phyloP scores from a whole-genome alignment of 1,284 basidiomycete species.

The Ustilago trichophora region DNA sequence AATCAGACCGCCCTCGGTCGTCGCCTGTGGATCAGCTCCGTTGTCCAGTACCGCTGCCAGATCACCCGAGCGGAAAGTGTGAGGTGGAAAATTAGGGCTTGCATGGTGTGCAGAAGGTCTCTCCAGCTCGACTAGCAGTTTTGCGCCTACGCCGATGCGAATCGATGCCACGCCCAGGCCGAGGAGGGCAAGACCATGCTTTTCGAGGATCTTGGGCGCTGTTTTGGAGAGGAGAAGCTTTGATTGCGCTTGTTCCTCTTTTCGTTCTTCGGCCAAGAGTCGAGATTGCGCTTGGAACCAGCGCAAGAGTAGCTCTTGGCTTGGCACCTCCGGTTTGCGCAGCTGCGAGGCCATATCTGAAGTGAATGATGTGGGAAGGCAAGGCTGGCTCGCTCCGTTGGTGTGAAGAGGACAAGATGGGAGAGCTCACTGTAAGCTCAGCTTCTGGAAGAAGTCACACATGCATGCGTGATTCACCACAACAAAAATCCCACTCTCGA shows the following conservation, averaged over 20 bases:
- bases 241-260: constrained; percentile 83
- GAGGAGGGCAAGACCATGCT: constrained; percentile 82
- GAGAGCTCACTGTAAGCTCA: too few species aligned
- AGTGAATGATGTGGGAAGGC: background rate
- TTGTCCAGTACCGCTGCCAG: constrained; percentile 83
- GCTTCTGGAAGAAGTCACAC: too few species aligned
- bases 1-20: constrained; percentile 13
- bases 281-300: constrained; percentile 79
- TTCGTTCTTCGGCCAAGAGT: constrained; percentile 77
- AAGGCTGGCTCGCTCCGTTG: constrained; percentile 8
- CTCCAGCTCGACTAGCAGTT: constrained; percentile 88
- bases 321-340: constrained; percentile 37
- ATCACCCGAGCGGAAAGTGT: constrained; percentile 85
- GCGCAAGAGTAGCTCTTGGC: constrained; percentile 61
- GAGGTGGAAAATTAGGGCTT: constrained; percentile 78
- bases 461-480: too few species aligned
- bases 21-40: constrained; percentile 31
- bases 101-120: constrained; percentile 82
- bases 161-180: constrained; percentile 77
- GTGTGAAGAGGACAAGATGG: background rate
- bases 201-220: constrained; percentile 82
- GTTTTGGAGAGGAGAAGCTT: constrained; percentile 84
- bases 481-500: too few species aligned
- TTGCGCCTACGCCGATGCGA: constrained; percentile 85
- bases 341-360: constrained; percentile 17